phyloP scores from a whole-genome alignment of 768 basidiomycete species.

The Calocera cornea region DNA sequence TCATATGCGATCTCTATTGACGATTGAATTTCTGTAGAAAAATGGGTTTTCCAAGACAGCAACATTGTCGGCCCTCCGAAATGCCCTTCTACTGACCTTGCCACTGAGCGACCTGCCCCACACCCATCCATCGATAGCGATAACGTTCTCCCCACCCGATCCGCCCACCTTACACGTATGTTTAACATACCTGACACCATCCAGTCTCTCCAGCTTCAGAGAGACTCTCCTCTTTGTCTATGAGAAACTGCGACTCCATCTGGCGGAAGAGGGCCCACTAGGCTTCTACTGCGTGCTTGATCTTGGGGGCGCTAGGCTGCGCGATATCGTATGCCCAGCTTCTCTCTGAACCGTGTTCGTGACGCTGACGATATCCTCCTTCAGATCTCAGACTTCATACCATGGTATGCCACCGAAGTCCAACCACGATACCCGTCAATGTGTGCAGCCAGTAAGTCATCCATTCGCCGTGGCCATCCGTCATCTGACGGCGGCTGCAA shows the following conservation, averaged over 20 bases:
- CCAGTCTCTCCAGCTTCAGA: background rate
- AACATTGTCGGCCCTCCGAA: background rate
- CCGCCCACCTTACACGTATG: background rate
- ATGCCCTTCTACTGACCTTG: background rate
- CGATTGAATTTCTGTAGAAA: too few relatives aligned
- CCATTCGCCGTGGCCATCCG: background rate
- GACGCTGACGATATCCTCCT: too few relatives aligned
- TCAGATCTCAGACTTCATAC: background rate
- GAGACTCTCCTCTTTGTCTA: background rate
- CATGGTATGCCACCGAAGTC: background rate
- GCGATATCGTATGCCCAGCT: background rate
- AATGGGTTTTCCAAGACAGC: background rate
- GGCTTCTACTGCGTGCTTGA: constrained; percentile 1
- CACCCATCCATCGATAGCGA: background rate
- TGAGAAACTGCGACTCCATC: background rate
- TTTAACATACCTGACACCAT: background rate
- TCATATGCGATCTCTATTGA: too few relatives aligned
- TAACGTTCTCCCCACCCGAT: background rate
- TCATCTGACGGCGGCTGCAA: background rate
- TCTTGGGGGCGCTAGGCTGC: background rate
- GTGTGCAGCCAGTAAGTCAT: background rate
- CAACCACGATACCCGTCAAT: constrained; percentile 2
- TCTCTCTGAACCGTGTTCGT: background rate
- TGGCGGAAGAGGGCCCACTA: background rate
- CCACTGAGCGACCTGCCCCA: background rate